These are phyloP conservation scores for Saccharomycopsis schoenii DNA, from an alignment of 805 yeast species.

Conservation along the genomic window DNA sequence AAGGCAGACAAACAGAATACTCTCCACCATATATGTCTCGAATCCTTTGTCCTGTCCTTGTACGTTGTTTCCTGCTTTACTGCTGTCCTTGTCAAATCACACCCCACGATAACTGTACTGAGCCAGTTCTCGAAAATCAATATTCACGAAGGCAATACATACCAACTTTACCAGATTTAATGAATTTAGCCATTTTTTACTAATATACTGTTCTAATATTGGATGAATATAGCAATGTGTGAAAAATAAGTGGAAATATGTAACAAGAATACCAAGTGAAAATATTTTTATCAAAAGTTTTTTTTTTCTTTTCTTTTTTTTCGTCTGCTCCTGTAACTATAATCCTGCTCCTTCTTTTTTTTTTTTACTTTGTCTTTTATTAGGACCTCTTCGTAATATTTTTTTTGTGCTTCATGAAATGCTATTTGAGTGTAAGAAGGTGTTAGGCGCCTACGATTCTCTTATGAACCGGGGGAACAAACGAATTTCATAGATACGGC, in stretches of 20 bases:
- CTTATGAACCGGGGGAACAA: no score
- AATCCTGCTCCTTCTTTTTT: not conserved
- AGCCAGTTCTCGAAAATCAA: not conserved
- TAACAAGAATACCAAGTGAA: not conserved
- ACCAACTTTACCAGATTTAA: slow-evolving; percentile 99
- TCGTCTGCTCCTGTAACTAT: not conserved
- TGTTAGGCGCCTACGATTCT: no score
- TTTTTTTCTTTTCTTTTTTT: not conserved
- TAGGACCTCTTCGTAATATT: not conserved
- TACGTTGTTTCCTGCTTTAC: no score
- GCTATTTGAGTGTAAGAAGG: no score
- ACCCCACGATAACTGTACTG: no score
- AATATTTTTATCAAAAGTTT: not conserved
- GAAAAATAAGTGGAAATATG: not conserved
- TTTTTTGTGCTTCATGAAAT: not conserved
- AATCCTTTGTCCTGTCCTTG: no score
- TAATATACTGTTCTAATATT: not conserved
- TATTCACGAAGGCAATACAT: slow-evolving; percentile 33
- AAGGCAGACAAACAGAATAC: no score
- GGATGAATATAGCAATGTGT: not conserved
- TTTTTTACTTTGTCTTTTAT: not conserved
- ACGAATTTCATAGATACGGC: no score
- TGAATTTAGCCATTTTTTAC: slow-evolving; percentile 86
- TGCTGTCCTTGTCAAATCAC: no score
- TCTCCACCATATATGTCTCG: no score